Base-by-base conservation (phyloP, 441 rosid genomes). In the Euphorbia celastroides region DNA sequence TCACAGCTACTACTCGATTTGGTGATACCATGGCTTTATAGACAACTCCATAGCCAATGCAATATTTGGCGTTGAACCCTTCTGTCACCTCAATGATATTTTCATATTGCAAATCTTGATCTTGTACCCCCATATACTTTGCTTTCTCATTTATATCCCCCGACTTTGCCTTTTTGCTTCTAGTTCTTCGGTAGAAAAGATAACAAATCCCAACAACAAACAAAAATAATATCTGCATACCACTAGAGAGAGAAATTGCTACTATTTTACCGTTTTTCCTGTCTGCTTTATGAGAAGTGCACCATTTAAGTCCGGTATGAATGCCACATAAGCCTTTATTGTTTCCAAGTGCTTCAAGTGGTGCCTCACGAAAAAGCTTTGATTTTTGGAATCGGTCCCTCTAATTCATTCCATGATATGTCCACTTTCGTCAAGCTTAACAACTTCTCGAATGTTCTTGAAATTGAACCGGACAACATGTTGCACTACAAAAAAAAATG, bases 11-110 rank as follows among this genome's bases (percentile, higher is more conserved):
- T 17, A 65, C 50, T 34, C 68, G 60, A 52, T 42, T 42, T 7
- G 60, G 22, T 52, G 68, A 57, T 10, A 65, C 11, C 16, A 14
- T 16, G 32, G 48, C 68, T 65, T 65, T 65, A 48, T 65, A 65
- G 6, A 65, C 68, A 30, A 50, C 50, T 50, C 67, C 57, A 50
- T 64, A 48, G 5, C 58, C 68, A 13, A 65, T 52, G 68, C 68
- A 65, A 23, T 65, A 52, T 12, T 34, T 32, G 30, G 68, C 22
- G 50, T 34, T 17, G 59, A 65, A 65, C 22, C 20, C 60, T 19
- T 65, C 48, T 12, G 68, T 65, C 34, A 42, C 50, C 20, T 65
- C 41, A 1, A 65, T 19, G 22, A 51, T 51, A 26, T 51, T 51
- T 19, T 51, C 56, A 16, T 51, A 51, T 51, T 51, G 20, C 26